Conservation (phyloP, 2,329 filamentous ascomycete species). For the Neonectria neomacrospora region DNA sequence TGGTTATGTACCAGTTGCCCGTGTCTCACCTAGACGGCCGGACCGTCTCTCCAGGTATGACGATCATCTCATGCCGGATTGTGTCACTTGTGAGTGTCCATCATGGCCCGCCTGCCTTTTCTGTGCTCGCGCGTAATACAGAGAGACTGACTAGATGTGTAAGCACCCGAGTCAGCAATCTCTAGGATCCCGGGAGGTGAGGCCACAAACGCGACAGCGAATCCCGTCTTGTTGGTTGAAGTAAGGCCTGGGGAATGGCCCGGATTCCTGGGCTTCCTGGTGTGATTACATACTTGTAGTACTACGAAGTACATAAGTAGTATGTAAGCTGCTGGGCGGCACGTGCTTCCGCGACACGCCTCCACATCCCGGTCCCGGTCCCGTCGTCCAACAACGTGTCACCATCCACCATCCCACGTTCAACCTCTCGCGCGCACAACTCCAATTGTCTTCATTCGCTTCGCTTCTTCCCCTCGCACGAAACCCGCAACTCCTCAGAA, state of each 20-base stretch:
- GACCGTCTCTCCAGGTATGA: background rate
- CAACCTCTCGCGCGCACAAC: slow-evolving; percentile 10
- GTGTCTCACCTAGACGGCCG: background rate
- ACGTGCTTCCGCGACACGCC: slow-evolving; percentile 39
- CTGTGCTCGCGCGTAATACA: background rate
- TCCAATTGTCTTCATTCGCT: background rate
- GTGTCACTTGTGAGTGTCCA: background rate
- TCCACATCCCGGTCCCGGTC: slow-evolving; percentile 16
- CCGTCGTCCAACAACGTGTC: slow-evolving; percentile 23
- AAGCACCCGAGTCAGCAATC: background rate
- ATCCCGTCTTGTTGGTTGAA: background rate
- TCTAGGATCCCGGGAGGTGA: background rate
- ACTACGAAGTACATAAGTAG: too few relatives aligned
- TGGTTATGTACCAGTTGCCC: too few relatives aligned
- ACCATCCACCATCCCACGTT: slow-evolving; percentile 18
- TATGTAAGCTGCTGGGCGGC: slow-evolving; percentile 12
- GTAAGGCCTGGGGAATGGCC: background rate
- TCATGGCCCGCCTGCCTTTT: background rate
- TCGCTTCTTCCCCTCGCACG: slow-evolving; percentile 8
- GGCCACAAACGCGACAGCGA: background rate
- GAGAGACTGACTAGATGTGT: background rate
- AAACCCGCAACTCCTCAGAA: slow-evolving; percentile 1
- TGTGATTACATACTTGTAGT: too few relatives aligned
- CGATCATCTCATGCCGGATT: background rate
- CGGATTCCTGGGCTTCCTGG: too few relatives aligned